Base-by-base conservation (phyloP, 2,329 filamentous ascomycete genomes). In the Aspergillus chevalieri region DNA sequence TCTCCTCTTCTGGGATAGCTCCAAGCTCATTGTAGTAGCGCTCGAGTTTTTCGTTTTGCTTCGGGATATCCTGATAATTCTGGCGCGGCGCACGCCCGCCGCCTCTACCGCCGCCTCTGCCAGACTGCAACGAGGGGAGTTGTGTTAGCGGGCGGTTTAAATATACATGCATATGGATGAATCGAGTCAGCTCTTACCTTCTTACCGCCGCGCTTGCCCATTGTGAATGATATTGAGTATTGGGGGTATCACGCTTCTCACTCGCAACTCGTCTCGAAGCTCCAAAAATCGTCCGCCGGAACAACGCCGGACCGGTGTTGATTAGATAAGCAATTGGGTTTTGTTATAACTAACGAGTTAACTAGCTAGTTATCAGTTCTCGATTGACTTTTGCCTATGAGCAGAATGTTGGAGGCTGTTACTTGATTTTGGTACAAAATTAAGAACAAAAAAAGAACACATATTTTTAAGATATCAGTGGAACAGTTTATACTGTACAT, bases 21-120 rank as follows among this genome's bases (percentile, higher is more conserved):
- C 87, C 78, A 26, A 91, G 78, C 54, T 79, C 76, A 66, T 94
- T 85, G 77, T 98, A 98, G 75, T 87, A 97, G 56, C 78, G 77
- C 73, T 97, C 86, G 56, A 95, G 86, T 61, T 85, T 85, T 65
- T 87, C 85, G 71, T 98, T 95, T 61, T 84, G 75, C 75, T 91
- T 93, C 60, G 78, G 72, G 48, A 95, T 78, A 36, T 85, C 79
- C 15, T 79, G 73, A 65, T 82, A 84, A 54, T 74, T 73, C 48
- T 62, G 60, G 52, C 73, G 70, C 54, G 65, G 62, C 45, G 67
- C 63, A 48, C 62, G 62, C 52, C 65, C 63, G 53, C 66, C 63
- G 47, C 59, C 69, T 47, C 74, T 72, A 53, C 75, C 73, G 58
- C 74, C 70, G 52, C 75, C 70, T 58, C 69, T 70, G 48, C 70